Conservation (phyloP, 2,329 filamentous ascomycete species). For the Dactylonectria macrodidyma region DNA sequence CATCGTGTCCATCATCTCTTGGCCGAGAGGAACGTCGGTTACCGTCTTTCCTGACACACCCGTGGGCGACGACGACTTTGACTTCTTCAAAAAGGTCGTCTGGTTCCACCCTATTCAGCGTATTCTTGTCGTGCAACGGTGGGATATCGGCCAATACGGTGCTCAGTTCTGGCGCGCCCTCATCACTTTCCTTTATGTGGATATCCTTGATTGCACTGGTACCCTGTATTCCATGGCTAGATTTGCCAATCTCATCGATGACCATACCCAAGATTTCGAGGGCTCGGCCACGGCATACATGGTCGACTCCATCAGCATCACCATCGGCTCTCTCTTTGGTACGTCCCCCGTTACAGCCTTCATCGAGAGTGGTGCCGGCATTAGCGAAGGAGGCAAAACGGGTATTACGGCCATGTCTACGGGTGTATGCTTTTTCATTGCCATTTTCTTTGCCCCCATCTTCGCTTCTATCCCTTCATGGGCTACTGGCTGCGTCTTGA, state of each 20-base stretch:
- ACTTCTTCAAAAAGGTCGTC: conserved; percentile 92
- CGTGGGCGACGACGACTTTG: conserved; percentile 78
- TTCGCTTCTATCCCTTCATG: conserved; percentile 91
- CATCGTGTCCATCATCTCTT: conserved; percentile 89
- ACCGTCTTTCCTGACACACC: conserved; percentile 85
- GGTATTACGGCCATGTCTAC: conserved; percentile 85
- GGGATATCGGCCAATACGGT: conserved; percentile 77
- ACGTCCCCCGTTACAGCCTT: conserved; percentile 88
- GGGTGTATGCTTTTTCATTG: conserved; percentile 87
- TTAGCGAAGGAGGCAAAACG: conserved; percentile 88
- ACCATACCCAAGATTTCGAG: conserved; percentile 88
- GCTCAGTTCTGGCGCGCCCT: conserved; percentile 87
- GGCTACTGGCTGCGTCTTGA: conserved; percentile 90
- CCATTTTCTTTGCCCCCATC: conserved; percentile 91
- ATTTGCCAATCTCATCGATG: conserved; percentile 85
- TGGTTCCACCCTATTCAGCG: conserved; percentile 84
- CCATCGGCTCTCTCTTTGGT: conserved; percentile 84
- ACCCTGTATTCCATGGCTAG: conserved; percentile 92
- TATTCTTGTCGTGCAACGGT: conserved; percentile 80
- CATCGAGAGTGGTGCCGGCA: conserved; percentile 89
- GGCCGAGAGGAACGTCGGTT: conserved; percentile 83
- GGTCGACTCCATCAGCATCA: conserved; percentile 84
- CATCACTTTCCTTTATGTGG: conserved; percentile 91
- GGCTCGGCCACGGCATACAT: conserved; percentile 89
- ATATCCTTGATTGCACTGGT: conserved; percentile 89